These are phyloP conservation scores for Mycena vulgaris DNA, from an alignment of 768 basidiomycete genomes.

Conservation along the genomic window DNA sequence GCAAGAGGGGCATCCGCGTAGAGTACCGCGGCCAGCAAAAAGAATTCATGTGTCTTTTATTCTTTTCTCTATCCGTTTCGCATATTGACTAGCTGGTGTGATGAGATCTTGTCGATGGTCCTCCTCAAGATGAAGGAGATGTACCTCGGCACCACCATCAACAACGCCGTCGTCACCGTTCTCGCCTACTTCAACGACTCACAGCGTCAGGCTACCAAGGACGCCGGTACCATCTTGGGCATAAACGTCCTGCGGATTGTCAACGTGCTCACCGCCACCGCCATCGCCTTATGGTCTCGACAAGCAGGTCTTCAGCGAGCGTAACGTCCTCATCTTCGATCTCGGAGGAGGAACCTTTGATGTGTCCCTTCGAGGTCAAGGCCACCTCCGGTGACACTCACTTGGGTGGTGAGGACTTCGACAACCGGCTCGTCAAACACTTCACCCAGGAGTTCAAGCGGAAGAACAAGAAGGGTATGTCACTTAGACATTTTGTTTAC, in stretches of 20 bases:
- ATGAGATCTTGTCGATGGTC: constrained; percentile 97
- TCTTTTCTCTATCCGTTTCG: constrained; percentile 28
- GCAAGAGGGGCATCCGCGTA: constrained; percentile 86
- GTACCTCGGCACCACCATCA: constrained; percentile 88
- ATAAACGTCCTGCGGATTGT: constrained; percentile 98
- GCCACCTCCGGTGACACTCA: constrained; percentile 99
- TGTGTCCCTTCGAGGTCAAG: constrained; percentile 99
- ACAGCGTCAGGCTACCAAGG: no score
- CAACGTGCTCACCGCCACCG: constrained; percentile 98
- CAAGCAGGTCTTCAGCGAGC: constrained; percentile 91
- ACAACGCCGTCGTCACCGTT: constrained; percentile 95
- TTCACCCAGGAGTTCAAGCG: constrained; percentile 98
- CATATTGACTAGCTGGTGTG: constrained; percentile 51
- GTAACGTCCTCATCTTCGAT: constrained; percentile 96
- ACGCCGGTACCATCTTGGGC: constrained; percentile 95
- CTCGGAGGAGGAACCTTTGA: constrained; percentile 99
- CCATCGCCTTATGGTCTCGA: constrained; percentile 99
- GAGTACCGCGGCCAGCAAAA: constrained; percentile 95
- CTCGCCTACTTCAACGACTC: constrained; percentile 99
- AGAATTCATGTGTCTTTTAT: constrained; percentile 79
- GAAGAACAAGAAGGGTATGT: constrained; percentile 94
- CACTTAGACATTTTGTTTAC: not conserved
- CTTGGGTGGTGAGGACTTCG: no score
- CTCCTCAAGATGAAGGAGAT: constrained; percentile 99
- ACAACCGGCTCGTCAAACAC: constrained; percentile 96